phyloP scores from a whole-genome alignment of 2,329 filamentous ascomycete genomes.

The Botryotinia convoluta region DNA sequence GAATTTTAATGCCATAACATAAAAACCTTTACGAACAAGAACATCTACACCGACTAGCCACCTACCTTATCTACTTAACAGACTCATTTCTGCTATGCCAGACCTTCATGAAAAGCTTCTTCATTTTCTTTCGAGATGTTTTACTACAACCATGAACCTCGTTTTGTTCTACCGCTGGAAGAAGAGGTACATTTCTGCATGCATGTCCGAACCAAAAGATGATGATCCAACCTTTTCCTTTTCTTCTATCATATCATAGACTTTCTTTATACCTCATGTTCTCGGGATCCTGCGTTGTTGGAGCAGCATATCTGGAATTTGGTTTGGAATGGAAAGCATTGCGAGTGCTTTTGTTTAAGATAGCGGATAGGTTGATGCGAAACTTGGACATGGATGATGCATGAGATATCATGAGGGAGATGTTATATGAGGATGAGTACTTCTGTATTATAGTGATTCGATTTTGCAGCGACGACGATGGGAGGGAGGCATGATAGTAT shows the following conservation, averaged over 20 bases:
- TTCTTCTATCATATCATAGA: constrained; percentile 20
- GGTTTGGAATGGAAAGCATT: constrained; percentile 14
- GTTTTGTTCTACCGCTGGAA: constrained; percentile 22
- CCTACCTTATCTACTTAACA: constrained; percentile 3
- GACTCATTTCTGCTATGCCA: constrained; percentile 26
- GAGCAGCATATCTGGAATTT: constrained; percentile 18
- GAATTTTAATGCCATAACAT: constrained; percentile 32
- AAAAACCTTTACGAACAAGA: constrained; percentile 20
- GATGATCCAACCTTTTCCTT: background rate
- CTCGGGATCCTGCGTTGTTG: constrained; percentile 1
- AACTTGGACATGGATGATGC: background rate
- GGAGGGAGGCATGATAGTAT: constrained; percentile 13
- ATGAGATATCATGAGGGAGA: constrained; percentile 14
- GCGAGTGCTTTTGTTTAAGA: constrained; percentile 15
- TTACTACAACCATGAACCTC: constrained; percentile 30
- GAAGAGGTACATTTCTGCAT: constrained; percentile 12
- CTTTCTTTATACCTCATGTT: constrained; percentile 21
- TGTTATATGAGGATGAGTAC: constrained; percentile 11
- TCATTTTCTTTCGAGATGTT: constrained; percentile 33
- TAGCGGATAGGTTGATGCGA: background rate
- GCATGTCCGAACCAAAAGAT: background rate
- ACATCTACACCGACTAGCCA: constrained; percentile 21
- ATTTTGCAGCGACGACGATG: constrained; percentile 10
- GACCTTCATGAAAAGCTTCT: constrained; percentile 22
- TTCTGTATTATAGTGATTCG: constrained; percentile 25